Evolutionary conservation across 805 yeast species (phyloP), one percentile per base, ranked within the genome.

Genomic region (Cyberlindnera mississippiensis): DNA sequence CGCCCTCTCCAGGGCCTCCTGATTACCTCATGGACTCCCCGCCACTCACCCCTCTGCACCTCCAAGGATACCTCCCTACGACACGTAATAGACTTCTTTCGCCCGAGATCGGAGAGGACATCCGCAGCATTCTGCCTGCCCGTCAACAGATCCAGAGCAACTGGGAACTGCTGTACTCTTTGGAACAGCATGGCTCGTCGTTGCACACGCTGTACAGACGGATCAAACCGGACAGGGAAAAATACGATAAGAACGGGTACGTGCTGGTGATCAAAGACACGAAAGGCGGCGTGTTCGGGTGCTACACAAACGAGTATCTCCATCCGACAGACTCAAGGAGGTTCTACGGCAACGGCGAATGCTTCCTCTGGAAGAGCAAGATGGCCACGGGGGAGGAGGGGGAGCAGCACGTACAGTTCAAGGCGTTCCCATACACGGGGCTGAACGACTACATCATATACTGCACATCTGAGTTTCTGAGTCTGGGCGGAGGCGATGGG

Each of bases 341-440:
- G 43, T 91, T 81, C 64, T 85, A 82, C 53, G 99, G 99, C 1
- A 90, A 90, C 63, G 96, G 97, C 1, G 96, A 91, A 61, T 89
- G 98, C 57, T 90, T 93, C 54, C 69, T 91, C 17, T 91, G 96
- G 96, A 85, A 63, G 62, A 24, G 60, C 63, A 38, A 32, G 42
- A n/a, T 33, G n/a, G 13, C 24, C 24, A 20, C 38, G 4, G 42
- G 44, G 11, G 45, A 53, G 4, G 41, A 36, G 2, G 44, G 41
- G 3, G 48, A 35, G 1, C 7, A 36, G 9, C 35, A 43, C 28
- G 14, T 53, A 4, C 69, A 85, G 41, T 78, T 90, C 59, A 77
- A 79, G 58, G 96, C 95, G 0, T 91, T 77, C 61, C 88, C 89
- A 36, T 87, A 82, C 61, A 88, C 97, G 1, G 96, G 96, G 0